Evolutionary conservation across 176 grass and related monocot species (phyloP).

Genomic region (Triticum turgidum): DNA sequence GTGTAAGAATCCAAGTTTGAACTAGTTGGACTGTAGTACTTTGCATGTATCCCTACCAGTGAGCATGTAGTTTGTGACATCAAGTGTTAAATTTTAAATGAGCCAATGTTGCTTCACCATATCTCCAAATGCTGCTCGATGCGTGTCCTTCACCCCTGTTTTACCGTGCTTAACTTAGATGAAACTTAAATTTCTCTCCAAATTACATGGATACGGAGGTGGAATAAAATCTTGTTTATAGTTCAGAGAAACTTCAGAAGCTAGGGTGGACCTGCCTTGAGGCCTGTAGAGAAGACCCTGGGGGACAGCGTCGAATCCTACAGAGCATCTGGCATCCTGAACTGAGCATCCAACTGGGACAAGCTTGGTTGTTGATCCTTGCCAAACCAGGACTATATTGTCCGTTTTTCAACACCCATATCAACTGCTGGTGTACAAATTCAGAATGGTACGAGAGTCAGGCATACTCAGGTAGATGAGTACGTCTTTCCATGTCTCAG

Average conservation of each 20-base stretch:
- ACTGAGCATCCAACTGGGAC: slow-evolving; percentile 2
- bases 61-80: background rate
- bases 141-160: background rate
- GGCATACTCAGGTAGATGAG: too few relatives aligned
- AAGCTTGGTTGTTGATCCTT: too few relatives aligned
- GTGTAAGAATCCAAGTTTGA: background rate
- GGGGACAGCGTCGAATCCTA: slow-evolving; percentile 44
- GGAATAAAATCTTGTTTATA: background rate
- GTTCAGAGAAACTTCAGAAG: slow-evolving; percentile 40
- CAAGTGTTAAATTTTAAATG: background rate
- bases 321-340: slow-evolving; percentile 5
- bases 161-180: background rate
- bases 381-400: too few relatives aligned
- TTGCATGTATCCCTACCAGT: background rate
- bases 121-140: background rate
- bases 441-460: too few relatives aligned
- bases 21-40: background rate
- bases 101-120: background rate
- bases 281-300: slow-evolving; percentile 38
- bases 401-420: too few relatives aligned
- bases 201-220: background rate
- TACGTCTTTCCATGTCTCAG: too few relatives aligned
- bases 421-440: too few relatives aligned
- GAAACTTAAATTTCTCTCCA: background rate
- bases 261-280: slow-evolving; percentile 41